These are phyloP conservation scores for Pseudognaphalium luteoalbum DNA, from an alignment of 129 eudicot species.

Conservation along the genomic window DNA sequence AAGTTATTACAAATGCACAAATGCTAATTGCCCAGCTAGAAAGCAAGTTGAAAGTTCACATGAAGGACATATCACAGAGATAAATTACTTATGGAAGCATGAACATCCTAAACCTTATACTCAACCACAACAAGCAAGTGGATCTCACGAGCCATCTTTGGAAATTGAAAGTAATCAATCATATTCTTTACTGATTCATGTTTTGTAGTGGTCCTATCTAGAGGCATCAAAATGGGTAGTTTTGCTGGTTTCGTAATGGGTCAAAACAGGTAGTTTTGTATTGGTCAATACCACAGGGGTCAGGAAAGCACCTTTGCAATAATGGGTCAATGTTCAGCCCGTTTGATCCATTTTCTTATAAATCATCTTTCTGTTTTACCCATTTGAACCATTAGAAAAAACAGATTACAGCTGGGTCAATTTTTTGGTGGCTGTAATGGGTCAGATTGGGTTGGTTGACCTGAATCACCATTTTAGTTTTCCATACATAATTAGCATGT, in stretches of 20 bases:
- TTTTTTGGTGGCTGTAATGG: not conserved
- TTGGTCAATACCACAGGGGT: not conserved
- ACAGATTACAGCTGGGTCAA: not conserved
- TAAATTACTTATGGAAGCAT: slow-evolving; percentile 57
- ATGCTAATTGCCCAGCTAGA: slow-evolving; percentile 55
- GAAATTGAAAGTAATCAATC: slow-evolving; percentile 42
- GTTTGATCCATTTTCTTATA: not conserved
- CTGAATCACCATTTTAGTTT: not conserved
- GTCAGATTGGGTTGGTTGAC: not conserved
- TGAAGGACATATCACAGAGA: slow-evolving; percentile 64
- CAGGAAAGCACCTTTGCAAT: not conserved
- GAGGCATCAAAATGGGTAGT: not conserved
- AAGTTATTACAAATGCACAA: slow-evolving; percentile 76
- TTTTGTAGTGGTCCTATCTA: not conserved
- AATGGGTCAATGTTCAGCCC: not conserved
- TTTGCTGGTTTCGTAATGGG: not conserved
- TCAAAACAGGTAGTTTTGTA: not conserved
- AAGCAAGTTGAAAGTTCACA: slow-evolving; percentile 79
- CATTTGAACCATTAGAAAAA: not conserved
- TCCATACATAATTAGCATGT: not conserved
- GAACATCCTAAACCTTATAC: slow-evolving; percentile 57
- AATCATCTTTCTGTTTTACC: not conserved
- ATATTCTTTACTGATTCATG: not conserved
- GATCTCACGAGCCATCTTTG: slow-evolving; percentile 33
- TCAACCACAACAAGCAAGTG: slow-evolving; percentile 16